phyloP scores from a whole-genome alignment of 805 yeast genomes.

The Geotrichum ghanense region DNA sequence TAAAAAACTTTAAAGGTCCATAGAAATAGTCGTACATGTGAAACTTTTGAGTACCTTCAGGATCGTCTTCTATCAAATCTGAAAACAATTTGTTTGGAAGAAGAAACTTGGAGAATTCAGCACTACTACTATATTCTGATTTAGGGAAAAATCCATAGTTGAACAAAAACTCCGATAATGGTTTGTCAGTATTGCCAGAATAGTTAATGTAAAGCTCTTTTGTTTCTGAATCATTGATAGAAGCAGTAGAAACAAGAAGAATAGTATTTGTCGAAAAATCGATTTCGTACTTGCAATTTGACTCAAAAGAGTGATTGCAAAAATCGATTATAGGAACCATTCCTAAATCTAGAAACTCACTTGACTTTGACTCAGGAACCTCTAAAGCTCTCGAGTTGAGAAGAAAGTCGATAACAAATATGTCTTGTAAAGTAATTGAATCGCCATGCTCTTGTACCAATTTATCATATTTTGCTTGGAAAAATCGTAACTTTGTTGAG shows the following conservation, averaged over 20 bases:
- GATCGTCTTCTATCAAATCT: neutral
- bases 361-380: constrained; percentile 13
- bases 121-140: neutral
- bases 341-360: constrained; percentile 23
- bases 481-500: neutral
- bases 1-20: neutral
- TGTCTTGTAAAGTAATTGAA: constrained; percentile 15
- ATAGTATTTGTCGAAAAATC: constrained; percentile 10
- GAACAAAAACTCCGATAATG: constrained; percentile 27
- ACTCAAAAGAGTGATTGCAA: constrained; percentile 32
- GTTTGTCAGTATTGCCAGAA: constrained; percentile 23
- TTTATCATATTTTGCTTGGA: neutral
- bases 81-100: neutral
- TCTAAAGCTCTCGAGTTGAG: constrained; percentile 26
- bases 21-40: neutral
- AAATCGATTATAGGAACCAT: constrained; percentile 46
- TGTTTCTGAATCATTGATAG: constrained; percentile 6
- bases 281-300: constrained; percentile 29
- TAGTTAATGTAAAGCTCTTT: constrained; percentile 27
- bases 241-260: constrained; percentile 6
- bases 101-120: neutral
- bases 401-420: constrained; percentile 27
- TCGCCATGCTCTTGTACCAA: neutral
- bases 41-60: neutral
- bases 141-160: constrained; percentile 30